Evolutionary conservation across 345 rosid species (phyloP).

Genomic region (Hypericum perforatum): DNA sequence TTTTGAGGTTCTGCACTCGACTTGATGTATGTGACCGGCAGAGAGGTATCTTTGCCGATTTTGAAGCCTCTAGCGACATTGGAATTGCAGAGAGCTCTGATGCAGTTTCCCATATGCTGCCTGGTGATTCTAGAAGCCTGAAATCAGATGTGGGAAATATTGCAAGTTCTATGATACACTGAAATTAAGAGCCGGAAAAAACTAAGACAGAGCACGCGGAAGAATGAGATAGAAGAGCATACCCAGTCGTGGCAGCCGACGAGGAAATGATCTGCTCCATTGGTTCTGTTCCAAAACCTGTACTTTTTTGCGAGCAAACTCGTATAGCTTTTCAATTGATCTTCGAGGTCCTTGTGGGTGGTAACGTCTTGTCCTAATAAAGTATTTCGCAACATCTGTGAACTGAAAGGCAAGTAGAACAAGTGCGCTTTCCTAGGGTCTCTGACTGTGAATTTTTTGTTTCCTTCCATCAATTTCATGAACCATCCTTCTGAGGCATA

Average conservation of each 20-base stretch:
- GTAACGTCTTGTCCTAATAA: slow-evolving; percentile 28
- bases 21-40: slow-evolving; percentile 68
- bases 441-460: slow-evolving; percentile 56
- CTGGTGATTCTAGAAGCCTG: slow-evolving; percentile 58
- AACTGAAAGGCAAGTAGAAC: slow-evolving; percentile 77
- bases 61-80: slow-evolving; percentile 59
- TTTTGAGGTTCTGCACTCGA: slow-evolving; percentile 43
- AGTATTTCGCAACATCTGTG: slow-evolving; percentile 38
- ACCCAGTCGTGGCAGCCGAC: slow-evolving; percentile 99
- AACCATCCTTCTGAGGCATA: slow-evolving; percentile 97
- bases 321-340: slow-evolving; percentile 43
- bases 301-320: slow-evolving; percentile 47
- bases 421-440: slow-evolving; percentile 79
- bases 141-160: slow-evolving; percentile 17
- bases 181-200: neutral
- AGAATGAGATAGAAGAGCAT: slow-evolving; percentile 16
- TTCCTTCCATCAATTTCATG: slow-evolving; percentile 74
- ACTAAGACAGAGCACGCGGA: slow-evolving; percentile 1
- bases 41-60: slow-evolving; percentile 59
- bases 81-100: slow-evolving; percentile 72
- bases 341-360: slow-evolving; percentile 30
- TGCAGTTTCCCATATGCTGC: slow-evolving; percentile 40
- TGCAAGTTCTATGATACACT: slow-evolving; percentile 12
- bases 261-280: slow-evolving; percentile 83
- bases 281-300: slow-evolving; percentile 75